phyloP scores from a whole-genome alignment of 306 rosid genomes.

The Spatholobus suberectus region DNA sequence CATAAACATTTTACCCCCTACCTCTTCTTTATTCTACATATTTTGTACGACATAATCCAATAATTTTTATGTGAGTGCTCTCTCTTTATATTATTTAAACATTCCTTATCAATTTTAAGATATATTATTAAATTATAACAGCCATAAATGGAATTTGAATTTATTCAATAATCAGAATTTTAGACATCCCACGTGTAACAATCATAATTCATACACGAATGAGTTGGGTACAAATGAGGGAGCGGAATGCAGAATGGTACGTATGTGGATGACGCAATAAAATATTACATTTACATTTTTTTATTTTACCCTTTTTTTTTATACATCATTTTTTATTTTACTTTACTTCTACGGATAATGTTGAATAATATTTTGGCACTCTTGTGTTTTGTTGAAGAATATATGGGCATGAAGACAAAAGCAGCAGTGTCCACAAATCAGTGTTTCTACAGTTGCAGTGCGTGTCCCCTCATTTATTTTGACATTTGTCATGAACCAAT shows the following conservation, averaged over 20 bases:
- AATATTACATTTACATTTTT: neutral
- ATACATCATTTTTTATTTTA: too few species aligned
- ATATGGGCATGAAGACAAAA: slow-evolving; percentile 34
- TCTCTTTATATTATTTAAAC: neutral
- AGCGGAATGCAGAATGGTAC: neutral
- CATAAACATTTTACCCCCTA: too few species aligned
- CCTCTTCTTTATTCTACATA: too few species aligned
- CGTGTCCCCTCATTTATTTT: slow-evolving; percentile 42
- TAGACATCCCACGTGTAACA: neutral
- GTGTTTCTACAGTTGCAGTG: slow-evolving; percentile 7
- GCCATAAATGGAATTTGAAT: neutral
- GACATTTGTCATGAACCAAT: slow-evolving; percentile 5
- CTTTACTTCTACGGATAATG: slow-evolving; percentile 27
- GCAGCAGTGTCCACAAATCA: slow-evolving; percentile 16
- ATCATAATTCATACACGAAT: neutral
- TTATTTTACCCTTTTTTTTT: too few species aligned
- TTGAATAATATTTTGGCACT: neutral
- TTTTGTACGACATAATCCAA: too few species aligned
- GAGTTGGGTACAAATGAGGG: neutral
- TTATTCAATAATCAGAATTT: neutral
- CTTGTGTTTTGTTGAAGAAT: slow-evolving; percentile 36
- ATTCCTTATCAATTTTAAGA: neutral
- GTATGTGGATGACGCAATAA: neutral
- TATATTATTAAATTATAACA: neutral
- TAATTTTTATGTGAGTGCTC: neutral